Evolutionary conservation across 805 yeast species (phyloP), one percentile per base, ranked within the genome.

Genomic region (Teunomyces funiuensis): DNA sequence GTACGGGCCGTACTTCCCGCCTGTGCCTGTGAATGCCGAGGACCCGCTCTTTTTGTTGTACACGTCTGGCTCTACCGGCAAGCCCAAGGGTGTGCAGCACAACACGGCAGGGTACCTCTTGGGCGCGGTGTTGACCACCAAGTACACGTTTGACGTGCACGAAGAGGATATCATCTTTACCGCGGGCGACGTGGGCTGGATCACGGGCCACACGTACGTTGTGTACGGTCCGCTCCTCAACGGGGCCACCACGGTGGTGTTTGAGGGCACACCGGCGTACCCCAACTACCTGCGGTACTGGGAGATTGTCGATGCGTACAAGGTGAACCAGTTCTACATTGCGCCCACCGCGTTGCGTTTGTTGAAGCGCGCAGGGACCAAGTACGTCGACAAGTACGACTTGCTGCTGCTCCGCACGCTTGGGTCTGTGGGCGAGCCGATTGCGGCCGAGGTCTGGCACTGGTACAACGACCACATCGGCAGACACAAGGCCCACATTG

Each of bases 171-270:
- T 85, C 33, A 68, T 91, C 47, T 91, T 93, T 74, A 91, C 98
- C 30, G 98, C 98, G 28, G 98, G 98, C 60, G 98, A 93, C 63
- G 88, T 93, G 42, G 98, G 99, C 61, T 93, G 99, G 98, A 93
- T 93, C 63, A 93, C 99, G 13, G 98, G 98, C 53, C 99, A 93
- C 67, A 86, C 97, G 7, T 93, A 91, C 61, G 96, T 88, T 33
- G 79, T 91, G 36, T 93, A 93, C 60, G 98, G 98, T 45, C 99
- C 99, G 30, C 78, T 93, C 53, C 69, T 82, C 36, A 65, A 56
- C 44, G 99, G 98, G 66, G 87, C 90, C 40, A 83, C 98, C 36
- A 82, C 97, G 7, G 85, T 93, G 40, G 87, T 91, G 43, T 93
- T 93, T 62, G 98, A 93, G 74, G 93, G 96, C 45, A 93, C 99